phyloP scores from a whole-genome alignment of 805 yeast species.

The Suhomyces faveliae region DNA sequence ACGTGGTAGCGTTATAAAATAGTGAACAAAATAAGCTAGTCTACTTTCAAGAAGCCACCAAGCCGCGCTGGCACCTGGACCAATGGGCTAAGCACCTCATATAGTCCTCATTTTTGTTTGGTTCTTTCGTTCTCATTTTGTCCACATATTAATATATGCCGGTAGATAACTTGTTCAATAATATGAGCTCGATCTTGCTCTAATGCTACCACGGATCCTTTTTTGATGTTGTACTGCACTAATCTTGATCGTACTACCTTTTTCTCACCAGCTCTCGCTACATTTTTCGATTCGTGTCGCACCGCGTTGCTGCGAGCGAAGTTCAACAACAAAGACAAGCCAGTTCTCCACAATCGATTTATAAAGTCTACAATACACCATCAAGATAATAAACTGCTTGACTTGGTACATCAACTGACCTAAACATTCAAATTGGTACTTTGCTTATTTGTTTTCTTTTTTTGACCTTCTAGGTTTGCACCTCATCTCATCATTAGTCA shows the following conservation, averaged over 20 bases:
- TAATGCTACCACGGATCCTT: too few species aligned
- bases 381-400: background rate
- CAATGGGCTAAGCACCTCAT: too few species aligned
- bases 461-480: background rate
- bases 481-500: background rate
- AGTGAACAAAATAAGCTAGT: too few species aligned
- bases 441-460: too few species aligned
- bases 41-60: too few species aligned
- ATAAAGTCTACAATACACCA: background rate
- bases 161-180: too few species aligned
- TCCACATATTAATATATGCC: too few species aligned
- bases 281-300: background rate
- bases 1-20: too few species aligned
- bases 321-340: background rate
- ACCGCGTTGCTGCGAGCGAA: background rate
- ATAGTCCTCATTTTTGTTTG: too few species aligned
- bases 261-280: background rate
- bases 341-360: background rate
- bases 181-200: too few species aligned
- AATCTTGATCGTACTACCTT: background rate
- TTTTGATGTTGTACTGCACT: background rate
- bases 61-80: too few species aligned
- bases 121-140: too few species aligned
- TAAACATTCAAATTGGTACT: background rate
- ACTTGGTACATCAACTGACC: background rate